Evolutionary conservation across 2,329 filamentous ascomycete species (phyloP), one percentile per base, ranked within the genome.

Genomic region (Cryphonectria naterciae): DNA sequence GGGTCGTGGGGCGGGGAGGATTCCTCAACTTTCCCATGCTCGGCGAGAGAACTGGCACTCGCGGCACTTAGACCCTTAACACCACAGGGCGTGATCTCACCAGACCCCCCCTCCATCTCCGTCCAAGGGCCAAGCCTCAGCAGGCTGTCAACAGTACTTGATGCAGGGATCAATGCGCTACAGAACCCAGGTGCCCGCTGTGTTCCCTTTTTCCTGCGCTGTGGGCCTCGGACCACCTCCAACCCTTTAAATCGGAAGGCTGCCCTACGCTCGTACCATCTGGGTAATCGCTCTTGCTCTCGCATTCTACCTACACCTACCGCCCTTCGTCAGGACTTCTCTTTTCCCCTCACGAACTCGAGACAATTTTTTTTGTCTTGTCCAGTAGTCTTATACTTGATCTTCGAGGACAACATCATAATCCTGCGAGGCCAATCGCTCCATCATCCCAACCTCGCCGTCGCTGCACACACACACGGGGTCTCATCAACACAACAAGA

Each of bases 181-280:
- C 43, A 25, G n/a, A 35, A 22, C 32, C 63, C 63, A 52, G 8
- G 63, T n/a, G 15, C 41, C 41, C 8, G 39, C 28, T 35, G 39
- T 25, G 63, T 46, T 60, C 54, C 52, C 46, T 61, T 67, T 67
- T 46, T 25, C 46, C 10, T 56, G 64, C 32, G 54, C 37, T 15
- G 35, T 46, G 54, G 35, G 37, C 37, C 54, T 28, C 49, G 65
- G 37, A 17, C 65, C 46, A 56, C 52, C 39, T 61, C 37, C 65
- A 39, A 15, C 39, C 15, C 39, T 67, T 67, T 67, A 67, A 67
- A 67, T 46, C 39, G 25, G 52, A 60, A 61, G 65, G 39, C 35
- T 67, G 65, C 65, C 65, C 65, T 67, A 35, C 54, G 41, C 65
- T 28, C 41, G 15, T 56, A 54, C 65, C 35, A 56, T 61, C 37